Conservation (phyloP, 1,284 basidiomycete species). For the Stereum hirsutum region DNA sequence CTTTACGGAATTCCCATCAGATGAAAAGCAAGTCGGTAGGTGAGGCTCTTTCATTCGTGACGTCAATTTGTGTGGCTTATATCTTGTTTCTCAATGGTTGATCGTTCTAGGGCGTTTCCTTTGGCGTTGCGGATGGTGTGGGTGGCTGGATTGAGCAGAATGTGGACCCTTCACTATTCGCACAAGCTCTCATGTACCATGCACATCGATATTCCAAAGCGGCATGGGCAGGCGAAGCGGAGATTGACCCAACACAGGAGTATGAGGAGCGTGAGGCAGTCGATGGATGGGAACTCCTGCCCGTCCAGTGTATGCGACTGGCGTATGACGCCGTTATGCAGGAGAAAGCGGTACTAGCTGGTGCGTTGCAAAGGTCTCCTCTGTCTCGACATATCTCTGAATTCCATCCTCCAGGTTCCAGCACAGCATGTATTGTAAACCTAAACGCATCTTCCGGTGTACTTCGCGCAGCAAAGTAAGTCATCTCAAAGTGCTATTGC, state of each 20-base stretch:
- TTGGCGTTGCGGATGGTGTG: constrained; percentile 66
- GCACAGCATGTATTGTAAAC: constrained; percentile 77
- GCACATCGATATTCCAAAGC: constrained; percentile 58
- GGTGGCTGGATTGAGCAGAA: constrained; percentile 71
- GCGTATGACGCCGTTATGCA: constrained; percentile 67
- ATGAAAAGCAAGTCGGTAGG: constrained; percentile 73
- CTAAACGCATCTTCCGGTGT: constrained; percentile 70
- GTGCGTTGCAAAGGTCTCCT: constrained; percentile 27
- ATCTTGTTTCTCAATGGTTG: constrained; percentile 10
- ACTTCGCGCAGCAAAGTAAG: constrained; percentile 75
- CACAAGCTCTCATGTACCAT: constrained; percentile 63
- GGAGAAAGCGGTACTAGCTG: constrained; percentile 65
- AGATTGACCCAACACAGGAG: constrained; percentile 42
- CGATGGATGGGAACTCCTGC: constrained; percentile 65
- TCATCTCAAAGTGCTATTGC: constrained; percentile 6
- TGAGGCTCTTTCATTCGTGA: constrained; percentile 18
- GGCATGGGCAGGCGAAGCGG: constrained; percentile 67
- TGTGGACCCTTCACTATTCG: constrained; percentile 74
- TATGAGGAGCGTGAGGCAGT: constrained; percentile 36
- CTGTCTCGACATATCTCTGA: constrained; percentile 1
- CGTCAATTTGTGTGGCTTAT: too few species aligned
- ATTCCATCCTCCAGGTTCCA: constrained; percentile 50
- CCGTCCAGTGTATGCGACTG: constrained; percentile 60
- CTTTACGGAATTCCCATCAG: too few species aligned
- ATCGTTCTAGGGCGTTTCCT: constrained; percentile 54